phyloP scores from a whole-genome alignment of 169 alveolate species.

The Babesia divergens region DNA sequence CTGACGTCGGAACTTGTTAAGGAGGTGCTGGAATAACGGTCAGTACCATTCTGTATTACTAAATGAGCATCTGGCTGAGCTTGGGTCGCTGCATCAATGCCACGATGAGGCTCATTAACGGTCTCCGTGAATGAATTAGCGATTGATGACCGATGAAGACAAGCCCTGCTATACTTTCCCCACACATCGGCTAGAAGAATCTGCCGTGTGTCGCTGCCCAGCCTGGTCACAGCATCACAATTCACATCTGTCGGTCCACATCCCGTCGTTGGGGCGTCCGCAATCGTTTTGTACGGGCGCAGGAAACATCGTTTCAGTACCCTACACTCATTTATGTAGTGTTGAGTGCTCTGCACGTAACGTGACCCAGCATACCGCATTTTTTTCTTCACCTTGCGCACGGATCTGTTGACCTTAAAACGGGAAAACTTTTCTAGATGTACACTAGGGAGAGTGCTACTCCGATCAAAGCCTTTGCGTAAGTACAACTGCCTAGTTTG shows the following conservation, averaged over 20 bases:
- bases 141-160: background rate
- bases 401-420: constrained; percentile 3
- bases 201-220: background rate
- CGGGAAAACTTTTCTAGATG: constrained; percentile 10
- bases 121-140: background rate
- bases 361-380: constrained; percentile 59
- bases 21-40: too few species aligned
- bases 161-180: background rate
- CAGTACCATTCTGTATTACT: too few species aligned
- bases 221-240: background rate
- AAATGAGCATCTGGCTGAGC: too few species aligned
- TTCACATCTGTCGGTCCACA: background rate
- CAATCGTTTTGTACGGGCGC: background rate
- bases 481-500: background rate
- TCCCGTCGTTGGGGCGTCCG: background rate
- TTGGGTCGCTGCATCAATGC: too few species aligned
- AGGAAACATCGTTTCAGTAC: constrained; percentile 49
- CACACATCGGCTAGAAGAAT: background rate
- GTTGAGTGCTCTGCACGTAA: constrained; percentile 35
- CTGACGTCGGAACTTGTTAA: too few species aligned
- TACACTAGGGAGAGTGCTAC: constrained; percentile 3
- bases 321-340: constrained; percentile 46
- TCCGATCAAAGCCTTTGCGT: background rate
- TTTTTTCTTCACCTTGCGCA: constrained; percentile 35
- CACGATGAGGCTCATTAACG: too few species aligned